Percentiles rank a stretch among this genome's conserved stretches.
Evolutionary conservation across 495 filamentous ascomycete species (phyloP).

Genomic region (Neurospora discreta): DNA sequence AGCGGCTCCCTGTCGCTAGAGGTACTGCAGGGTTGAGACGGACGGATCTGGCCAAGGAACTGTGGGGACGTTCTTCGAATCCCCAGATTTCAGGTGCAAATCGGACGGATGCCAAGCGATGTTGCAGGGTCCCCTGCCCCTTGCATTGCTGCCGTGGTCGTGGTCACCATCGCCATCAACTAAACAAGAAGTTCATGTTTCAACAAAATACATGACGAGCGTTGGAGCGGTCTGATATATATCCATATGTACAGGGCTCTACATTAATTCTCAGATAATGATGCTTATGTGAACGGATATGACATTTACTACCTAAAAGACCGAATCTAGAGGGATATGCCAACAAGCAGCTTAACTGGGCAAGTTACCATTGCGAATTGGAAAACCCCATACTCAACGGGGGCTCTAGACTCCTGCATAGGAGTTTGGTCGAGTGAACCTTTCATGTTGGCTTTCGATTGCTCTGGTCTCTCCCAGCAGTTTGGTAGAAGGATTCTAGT

Average conservation of each 20-base stretch:
- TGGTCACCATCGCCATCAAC: not conserved
- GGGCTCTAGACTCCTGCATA: not conserved
- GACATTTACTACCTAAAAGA: not conserved
- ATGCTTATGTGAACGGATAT: not conserved
- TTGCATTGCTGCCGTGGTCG: not conserved
- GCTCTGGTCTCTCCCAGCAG: not conserved
- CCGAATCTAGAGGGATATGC: not conserved
- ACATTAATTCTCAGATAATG: not conserved
- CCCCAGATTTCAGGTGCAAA: not conserved
- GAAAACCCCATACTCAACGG: not conserved
- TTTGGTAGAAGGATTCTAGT: not conserved
- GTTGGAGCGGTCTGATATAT: not conserved
- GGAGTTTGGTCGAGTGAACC: not conserved
- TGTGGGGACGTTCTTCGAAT: not conserved
- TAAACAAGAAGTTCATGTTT: not conserved
- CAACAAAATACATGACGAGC: not conserved
- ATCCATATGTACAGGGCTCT: not conserved
- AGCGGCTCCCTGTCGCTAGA: not conserved
- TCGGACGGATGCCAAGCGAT: not conserved
- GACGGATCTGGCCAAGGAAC: not conserved
- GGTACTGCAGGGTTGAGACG: not conserved
- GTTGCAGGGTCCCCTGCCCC: not conserved
- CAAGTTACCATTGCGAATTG: not conserved
- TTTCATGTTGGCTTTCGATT: not conserved
- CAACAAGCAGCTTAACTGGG: not conserved